These are phyloP conservation scores for Zoysia japonica DNA, from an alignment of 176 grass and related monocot species.

Conservation along the genomic window DNA sequence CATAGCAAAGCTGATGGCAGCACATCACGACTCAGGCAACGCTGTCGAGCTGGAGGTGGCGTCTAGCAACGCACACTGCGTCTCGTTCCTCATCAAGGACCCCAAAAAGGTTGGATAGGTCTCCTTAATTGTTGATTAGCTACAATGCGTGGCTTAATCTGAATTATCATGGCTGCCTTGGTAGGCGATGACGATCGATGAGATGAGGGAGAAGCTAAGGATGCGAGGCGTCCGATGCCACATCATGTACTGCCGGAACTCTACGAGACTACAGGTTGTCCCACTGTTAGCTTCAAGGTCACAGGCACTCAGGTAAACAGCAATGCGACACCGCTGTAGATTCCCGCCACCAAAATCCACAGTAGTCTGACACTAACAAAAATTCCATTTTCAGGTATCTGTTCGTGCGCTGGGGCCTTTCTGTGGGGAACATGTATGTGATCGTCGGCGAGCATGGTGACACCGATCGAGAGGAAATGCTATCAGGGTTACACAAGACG, in stretches of 20 bases:
- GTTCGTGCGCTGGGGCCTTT: constrained; percentile 87
- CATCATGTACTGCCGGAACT: constrained; percentile 84
- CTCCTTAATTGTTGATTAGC: too few relatives aligned
- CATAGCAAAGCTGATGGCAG: constrained; percentile 65
- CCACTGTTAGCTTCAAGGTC: constrained; percentile 92
- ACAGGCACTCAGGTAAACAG: constrained; percentile 83
- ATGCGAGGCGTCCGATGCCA: constrained; percentile 92
- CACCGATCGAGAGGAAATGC: constrained; percentile 77
- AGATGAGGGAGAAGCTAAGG: constrained; percentile 78
- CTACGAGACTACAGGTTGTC: constrained; percentile 80
- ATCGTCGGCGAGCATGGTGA: constrained; percentile 72
- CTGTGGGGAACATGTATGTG: constrained; percentile 84
- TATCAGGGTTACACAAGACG: constrained; percentile 83
- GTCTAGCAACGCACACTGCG: constrained; percentile 76
- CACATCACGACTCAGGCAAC: constrained; percentile 22
- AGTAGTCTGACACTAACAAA: background rate
- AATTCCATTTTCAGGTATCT: constrained; percentile 63
- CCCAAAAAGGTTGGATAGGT: constrained; percentile 53
- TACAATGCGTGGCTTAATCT: background rate
- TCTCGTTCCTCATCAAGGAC: constrained; percentile 82
- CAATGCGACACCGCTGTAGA: background rate
- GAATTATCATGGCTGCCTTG: background rate
- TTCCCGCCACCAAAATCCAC: background rate
- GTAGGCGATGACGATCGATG: constrained; percentile 64
- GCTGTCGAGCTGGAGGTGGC: constrained; percentile 56